These are phyloP conservation scores for Wilcoxina mikolae DNA, from an alignment of 495 filamentous ascomycete species.

Conservation along the genomic window DNA sequence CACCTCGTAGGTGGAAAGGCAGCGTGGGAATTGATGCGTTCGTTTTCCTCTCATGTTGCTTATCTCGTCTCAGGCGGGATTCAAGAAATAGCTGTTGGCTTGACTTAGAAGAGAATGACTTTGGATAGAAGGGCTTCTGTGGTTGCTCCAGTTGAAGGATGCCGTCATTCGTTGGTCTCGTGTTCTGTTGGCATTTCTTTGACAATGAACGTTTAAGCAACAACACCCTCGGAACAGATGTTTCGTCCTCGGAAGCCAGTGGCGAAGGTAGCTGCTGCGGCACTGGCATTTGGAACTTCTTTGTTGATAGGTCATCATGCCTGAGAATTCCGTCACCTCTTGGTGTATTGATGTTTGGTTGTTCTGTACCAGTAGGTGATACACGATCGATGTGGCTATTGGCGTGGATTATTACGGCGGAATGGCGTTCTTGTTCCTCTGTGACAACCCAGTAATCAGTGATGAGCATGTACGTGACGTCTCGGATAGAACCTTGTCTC, in stretches of 20 bases:
- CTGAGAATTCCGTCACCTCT: neutral
- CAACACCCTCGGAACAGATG: slow-evolving; percentile 8
- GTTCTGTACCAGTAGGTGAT: neutral
- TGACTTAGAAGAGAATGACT: neutral
- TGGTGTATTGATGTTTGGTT: neutral
- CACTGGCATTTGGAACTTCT: slow-evolving; percentile 7
- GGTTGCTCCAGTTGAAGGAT: neutral
- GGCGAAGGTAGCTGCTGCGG: slow-evolving; percentile 25
- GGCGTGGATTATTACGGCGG: too few relatives aligned
- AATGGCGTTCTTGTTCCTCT: too few relatives aligned
- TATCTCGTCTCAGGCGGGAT: neutral
- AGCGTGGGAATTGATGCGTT: neutral
- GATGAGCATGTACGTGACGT: too few relatives aligned
- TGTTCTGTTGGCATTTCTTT: neutral
- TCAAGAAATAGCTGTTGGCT: neutral
- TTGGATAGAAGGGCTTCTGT: slow-evolving; percentile 2
- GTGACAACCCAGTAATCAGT: too few relatives aligned
- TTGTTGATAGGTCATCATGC: neutral
- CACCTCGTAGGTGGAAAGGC: too few relatives aligned
- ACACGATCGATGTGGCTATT: neutral
- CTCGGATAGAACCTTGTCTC: too few relatives aligned
- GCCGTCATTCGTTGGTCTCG: neutral
- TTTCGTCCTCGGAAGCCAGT: slow-evolving; percentile 19
- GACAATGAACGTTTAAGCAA: neutral
- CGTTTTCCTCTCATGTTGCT: neutral